Evolutionary conservation across 345 rosid species (phyloP), one percentile per base, ranked within the genome.

Genomic region (Leavenworthia alabamica): DNA sequence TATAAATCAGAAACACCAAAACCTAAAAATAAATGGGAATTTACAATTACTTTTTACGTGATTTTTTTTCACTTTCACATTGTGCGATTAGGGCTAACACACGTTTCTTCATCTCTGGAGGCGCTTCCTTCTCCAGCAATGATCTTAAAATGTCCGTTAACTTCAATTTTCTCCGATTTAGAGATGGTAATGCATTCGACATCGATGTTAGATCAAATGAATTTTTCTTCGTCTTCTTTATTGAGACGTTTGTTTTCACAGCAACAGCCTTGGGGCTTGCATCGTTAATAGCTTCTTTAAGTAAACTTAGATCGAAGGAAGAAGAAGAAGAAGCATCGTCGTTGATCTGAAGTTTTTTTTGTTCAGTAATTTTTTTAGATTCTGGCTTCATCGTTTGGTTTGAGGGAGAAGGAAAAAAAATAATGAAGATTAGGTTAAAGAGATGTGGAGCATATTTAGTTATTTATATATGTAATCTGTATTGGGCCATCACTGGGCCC

Each of bases 371-470:
- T 22, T 64, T 42, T 20, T 54, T 65, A 43, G 62, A 65, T 35
- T 64, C 7, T 65, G 62, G 54, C 54, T 47, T 59, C 64, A 59
- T 59, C 4, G 10, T 59, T 59, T 59, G 0, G 16, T 26, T 1
- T n/a, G n/a, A n/a, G n/a, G n/a, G n/a, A n/a, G 22, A 9, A 14
- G n/a, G 27, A 24, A 24, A n/a, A n/a, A 24, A 24, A 2, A 24
- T 5, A 24, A 48, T n/a, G 23, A 6, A 46, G 8, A 6, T 0
- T 24, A 24, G 6, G 10, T 47, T 23, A 23, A n/a, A 46, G 31
- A 6, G 16, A 12, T 0, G 0, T 45, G 8, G 7, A 24, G 6
- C 8, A n/a, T n/a, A n/a, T n/a, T n/a, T n/a, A n/a, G n/a, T 15
- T n/a, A 8, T 26, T 48, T 4, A 24, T 23, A 42, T 42, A 26